A percentile compares a stretch with the other conserved stretches of the same genome.
Conservation (phyloP, 305 asterid species). For the Plantago rigida region DNA sequence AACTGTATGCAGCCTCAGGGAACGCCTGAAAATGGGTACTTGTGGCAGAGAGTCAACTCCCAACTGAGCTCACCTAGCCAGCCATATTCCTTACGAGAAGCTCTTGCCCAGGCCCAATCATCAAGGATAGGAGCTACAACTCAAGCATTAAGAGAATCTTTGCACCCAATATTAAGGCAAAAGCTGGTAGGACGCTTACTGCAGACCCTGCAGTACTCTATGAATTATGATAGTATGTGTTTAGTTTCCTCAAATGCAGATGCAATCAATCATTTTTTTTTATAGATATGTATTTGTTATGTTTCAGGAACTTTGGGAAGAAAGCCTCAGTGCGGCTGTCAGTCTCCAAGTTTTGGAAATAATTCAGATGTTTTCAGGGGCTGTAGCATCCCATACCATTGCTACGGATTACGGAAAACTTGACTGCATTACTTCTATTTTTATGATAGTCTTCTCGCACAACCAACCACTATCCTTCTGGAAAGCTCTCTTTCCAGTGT, state of each 20-base stretch:
- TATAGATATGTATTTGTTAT: conserved; percentile 10
- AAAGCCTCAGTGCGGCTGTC: conserved; percentile 89
- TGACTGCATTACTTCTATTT: conserved; percentile 83
- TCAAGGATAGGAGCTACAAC: conserved; percentile 92
- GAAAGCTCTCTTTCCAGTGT: conserved; percentile 83
- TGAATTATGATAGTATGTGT: conserved; percentile 14
- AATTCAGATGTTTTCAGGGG: conserved; percentile 66
- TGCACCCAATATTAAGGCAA: conserved; percentile 94
- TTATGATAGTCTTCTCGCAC: conserved; percentile 76
- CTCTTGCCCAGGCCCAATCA: conserved; percentile 97
- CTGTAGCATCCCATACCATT: conserved; percentile 70
- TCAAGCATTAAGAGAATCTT: conserved; percentile 86
- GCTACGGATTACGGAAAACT: conserved; percentile 97
- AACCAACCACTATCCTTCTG: conserved; percentile 83
- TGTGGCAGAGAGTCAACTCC: conserved; percentile 95
- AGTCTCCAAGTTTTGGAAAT: conserved; percentile 90
- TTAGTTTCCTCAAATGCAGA: conserved; percentile 7
- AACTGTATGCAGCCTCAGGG: conserved; percentile 74
- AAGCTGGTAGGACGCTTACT: conserved; percentile 53
- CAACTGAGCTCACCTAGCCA: conserved; percentile 97
- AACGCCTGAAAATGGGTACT: conserved; percentile 93
- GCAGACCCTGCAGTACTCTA: conserved; percentile 18
- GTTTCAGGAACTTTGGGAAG: conserved; percentile 97
- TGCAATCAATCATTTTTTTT: not conserved
- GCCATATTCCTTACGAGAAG: conserved; percentile 95